phyloP scores from a whole-genome alignment of 2,329 filamentous ascomycete species.

The Calonectria pauciramosa region DNA sequence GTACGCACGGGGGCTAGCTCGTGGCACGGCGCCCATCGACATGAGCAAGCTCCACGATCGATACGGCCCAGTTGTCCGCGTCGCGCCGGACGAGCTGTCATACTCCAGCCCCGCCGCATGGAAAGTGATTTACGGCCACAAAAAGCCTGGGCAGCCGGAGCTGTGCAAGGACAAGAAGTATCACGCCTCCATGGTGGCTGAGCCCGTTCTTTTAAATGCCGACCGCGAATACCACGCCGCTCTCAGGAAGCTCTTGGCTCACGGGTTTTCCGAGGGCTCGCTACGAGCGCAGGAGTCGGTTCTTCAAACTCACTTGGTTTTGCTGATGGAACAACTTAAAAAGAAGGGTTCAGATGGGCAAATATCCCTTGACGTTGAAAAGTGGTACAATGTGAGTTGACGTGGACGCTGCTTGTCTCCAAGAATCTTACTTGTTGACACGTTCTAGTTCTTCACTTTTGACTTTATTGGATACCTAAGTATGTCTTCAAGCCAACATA shows the following conservation, averaged over 20 bases:
- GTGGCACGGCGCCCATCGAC: background rate
- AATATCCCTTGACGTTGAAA: background rate
- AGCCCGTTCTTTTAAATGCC: background rate
- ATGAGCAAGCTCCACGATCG: background rate
- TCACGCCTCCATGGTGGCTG: background rate
- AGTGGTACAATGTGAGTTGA: background rate
- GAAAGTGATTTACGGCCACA: background rate
- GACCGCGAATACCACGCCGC: background rate
- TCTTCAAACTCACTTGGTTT: background rate
- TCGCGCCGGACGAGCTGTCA: background rate
- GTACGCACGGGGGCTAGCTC: background rate
- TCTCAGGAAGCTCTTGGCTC: background rate
- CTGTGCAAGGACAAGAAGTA: background rate
- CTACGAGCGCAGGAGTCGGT: background rate
- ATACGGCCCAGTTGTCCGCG: background rate
- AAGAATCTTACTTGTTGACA: background rate
- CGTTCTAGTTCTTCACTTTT: background rate
- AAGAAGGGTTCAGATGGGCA: background rate
- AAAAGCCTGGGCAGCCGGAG: background rate
- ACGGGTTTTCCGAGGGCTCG: background rate
- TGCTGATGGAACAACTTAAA: background rate
- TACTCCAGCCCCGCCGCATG: background rate
- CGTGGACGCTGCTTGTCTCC: background rate
- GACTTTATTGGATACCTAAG: background rate
- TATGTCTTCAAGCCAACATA: background rate